Percentiles rank a stretch among this genome's conserved stretches.
Evolutionary conservation across 225 moss, liverwort and hornwort species (phyloP).

Genomic region (Lunularia cruciata): DNA sequence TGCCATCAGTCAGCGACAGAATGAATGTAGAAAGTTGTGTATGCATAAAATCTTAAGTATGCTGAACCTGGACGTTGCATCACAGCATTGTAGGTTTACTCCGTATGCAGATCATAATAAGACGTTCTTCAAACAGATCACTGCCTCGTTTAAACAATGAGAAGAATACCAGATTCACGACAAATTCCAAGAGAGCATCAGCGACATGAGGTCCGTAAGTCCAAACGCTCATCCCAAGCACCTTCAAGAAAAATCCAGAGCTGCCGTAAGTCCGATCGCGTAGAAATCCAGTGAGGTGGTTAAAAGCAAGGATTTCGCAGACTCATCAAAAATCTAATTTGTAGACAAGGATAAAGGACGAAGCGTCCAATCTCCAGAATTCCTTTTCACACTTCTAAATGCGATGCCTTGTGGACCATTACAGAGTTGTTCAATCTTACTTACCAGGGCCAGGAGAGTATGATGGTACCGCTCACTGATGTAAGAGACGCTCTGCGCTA

Average conservation of each 20-base stretch:
- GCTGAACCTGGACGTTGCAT: too few relatives aligned
- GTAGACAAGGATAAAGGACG: not conserved
- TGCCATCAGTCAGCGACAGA: not conserved
- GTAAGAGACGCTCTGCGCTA: constrained; percentile 74
- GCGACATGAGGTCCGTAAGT: constrained; percentile 63
- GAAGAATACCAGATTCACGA: constrained; percentile 66
- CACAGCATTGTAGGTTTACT: too few relatives aligned
- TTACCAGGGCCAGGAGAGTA: constrained; percentile 57
- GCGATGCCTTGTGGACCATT: not conserved
- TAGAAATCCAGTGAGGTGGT: too few relatives aligned
- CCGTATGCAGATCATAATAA: too few relatives aligned
- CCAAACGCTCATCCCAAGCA: constrained; percentile 96
- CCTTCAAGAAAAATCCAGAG: constrained; percentile 16
- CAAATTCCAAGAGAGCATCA: constrained; percentile 69
- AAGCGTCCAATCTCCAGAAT: too few relatives aligned
- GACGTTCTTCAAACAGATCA: not conserved
- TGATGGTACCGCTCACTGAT: constrained; percentile 70
- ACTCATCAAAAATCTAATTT: too few relatives aligned
- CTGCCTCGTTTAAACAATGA: not conserved
- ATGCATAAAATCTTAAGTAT: too few relatives aligned
- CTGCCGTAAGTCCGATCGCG: too few relatives aligned
- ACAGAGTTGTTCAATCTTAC: not conserved
- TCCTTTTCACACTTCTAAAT: too few relatives aligned
- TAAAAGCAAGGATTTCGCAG: not conserved
- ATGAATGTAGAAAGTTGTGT: too few relatives aligned